Evolutionary conservation across 129 eudicot species (phyloP).

Genomic region (Flaveria robusta): DNA sequence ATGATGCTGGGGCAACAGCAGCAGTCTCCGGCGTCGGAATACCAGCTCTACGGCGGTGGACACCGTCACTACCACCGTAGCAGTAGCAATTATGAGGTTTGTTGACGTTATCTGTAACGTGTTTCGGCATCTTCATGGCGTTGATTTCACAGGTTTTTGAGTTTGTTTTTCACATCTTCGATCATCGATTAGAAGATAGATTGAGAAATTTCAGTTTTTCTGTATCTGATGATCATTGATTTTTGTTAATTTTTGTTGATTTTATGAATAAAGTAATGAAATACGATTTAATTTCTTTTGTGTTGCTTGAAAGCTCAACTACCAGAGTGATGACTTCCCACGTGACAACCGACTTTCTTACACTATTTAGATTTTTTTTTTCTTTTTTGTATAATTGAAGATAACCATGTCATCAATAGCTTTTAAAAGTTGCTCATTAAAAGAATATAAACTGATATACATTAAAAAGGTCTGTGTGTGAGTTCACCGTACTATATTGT

Average conservation of each 20-base stretch:
- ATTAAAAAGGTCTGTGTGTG: no score
- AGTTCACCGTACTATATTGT: no score
- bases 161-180: constrained; percentile 8
- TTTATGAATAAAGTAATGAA: constrained; percentile 33
- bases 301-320: constrained; percentile 36
- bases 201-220: constrained; percentile 15
- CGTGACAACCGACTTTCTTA: constrained; percentile 20
- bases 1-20: constrained; percentile 44
- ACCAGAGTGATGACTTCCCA: constrained; percentile 39
- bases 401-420: no score
- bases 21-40: constrained; percentile 36
- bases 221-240: constrained; percentile 26
- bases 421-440: no score
- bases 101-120: constrained; percentile 42
- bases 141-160: constrained; percentile 26
- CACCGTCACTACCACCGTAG: constrained; percentile 33
- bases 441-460: no score
- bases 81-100: constrained; percentile 46
- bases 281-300: background rate
- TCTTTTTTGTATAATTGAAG: no score
- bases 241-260: constrained; percentile 34
- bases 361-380: no score
- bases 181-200: constrained; percentile 22
- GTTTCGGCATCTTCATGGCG: constrained; percentile 16
- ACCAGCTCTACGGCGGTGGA: constrained; percentile 35